Evolutionary conservation across 1,284 basidiomycete species (phyloP), one percentile per base, ranked within the genome.

Genomic region (Ceratobasidium sp.): DNA sequence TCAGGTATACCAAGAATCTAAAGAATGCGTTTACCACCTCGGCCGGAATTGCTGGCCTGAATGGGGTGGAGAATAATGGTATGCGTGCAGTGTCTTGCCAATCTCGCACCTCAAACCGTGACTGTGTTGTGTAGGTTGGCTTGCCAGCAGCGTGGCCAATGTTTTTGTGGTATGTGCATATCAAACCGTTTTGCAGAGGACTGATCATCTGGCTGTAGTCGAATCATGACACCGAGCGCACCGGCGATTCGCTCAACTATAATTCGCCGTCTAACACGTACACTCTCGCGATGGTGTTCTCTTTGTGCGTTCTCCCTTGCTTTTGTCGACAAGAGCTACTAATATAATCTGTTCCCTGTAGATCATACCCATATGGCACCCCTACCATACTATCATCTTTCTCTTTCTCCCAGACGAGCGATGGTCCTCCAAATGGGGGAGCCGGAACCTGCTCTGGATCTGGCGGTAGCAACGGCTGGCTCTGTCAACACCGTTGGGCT

Each of bases 161-260:
- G 86, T 89, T 19, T 91, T 91, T 76, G 89, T 91, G 6, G 43
- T 46, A 46, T 19, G 43, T 46, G 16, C n/a, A 46, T 46, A 5
- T 16, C 16, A 46, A 14, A 46, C 43, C 16, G 16, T 14, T 19
- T 14, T 19, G 4, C n/a, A 5, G 14, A 16, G n/a, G 43, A 46
- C 13, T 46, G 16, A 46, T 8, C 6, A 27, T n/a, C 54, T 69
- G 11, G 27, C 22, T 61, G 4, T 34, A 75, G 74, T 83, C 86
- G 0, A 90, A 91, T 78, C 90, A 91, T 76, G 90, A 91, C 77
- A 90, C 89, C 0, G 90, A 91, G 79, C 81, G 90, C 48, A 89
- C 89, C 76, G 88, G 86, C 1, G 77, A 76, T 46, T 88, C 89
- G 0, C 82, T 91, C 16, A 89, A 86, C 77, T 83, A 83, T 74